These are phyloP conservation scores for Aphanocladium album DNA, from an alignment of 2,329 filamentous ascomycete species.

Conservation along the genomic window DNA sequence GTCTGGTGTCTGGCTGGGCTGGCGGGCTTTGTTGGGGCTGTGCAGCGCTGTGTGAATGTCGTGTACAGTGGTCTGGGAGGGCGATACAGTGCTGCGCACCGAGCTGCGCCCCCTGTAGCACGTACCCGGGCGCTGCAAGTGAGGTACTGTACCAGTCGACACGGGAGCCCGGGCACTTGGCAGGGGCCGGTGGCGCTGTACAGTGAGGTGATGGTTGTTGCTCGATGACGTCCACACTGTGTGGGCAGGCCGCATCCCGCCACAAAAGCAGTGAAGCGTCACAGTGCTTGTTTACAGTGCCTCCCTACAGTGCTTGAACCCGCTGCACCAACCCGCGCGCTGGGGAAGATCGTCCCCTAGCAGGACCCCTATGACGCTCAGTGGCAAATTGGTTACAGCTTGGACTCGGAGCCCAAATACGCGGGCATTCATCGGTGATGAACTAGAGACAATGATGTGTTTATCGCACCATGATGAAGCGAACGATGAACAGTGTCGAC, in stretches of 20 bases:
- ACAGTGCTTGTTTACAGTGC: neutral
- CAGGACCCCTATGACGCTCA: conserved; percentile 2
- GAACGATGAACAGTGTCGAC: too few relatives aligned
- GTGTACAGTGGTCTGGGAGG: neutral
- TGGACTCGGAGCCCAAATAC: too few relatives aligned
- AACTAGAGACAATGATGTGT: too few relatives aligned
- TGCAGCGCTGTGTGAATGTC: neutral
- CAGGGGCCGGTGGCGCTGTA: neutral
- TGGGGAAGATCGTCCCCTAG: neutral
- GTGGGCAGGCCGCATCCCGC: neutral
- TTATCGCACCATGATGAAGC: too few relatives aligned
- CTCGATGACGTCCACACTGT: neutral
- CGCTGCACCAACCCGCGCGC: neutral
- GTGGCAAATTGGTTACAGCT: conserved; percentile 4
- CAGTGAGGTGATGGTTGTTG: neutral
- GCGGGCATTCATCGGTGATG: too few relatives aligned
- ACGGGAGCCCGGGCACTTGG: neutral
- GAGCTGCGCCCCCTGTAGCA: neutral
- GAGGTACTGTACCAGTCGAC: too few relatives aligned
- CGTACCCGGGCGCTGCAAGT: neutral
- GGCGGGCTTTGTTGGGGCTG: neutral
- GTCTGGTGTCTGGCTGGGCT: neutral
- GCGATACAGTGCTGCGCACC: neutral
- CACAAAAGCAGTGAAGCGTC: neutral
- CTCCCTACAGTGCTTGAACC: neutral